phyloP scores from a whole-genome alignment of 1,284 basidiomycete genomes.

The Nidula niveotomentosa region DNA sequence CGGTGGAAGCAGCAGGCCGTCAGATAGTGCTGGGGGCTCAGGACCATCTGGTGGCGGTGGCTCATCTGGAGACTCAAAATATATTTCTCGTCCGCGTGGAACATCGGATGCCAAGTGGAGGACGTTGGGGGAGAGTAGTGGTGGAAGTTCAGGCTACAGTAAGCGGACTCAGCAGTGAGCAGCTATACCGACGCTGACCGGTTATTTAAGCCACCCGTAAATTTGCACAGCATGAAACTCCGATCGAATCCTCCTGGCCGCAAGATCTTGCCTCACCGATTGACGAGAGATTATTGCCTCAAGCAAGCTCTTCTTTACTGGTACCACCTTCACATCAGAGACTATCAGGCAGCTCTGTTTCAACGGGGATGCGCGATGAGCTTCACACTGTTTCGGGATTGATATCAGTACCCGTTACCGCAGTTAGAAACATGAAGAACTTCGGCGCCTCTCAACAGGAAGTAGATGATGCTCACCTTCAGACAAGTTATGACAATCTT shows the following conservation, averaged over 20 bases:
- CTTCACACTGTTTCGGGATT: no score
- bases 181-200: background rate
- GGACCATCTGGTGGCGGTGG: constrained; percentile 30
- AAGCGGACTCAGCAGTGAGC: constrained; percentile 7
- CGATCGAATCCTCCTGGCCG: background rate
- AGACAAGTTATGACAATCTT: no score
- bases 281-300: no score
- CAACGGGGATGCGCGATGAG: no score
- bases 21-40: constrained; percentile 40
- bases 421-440: no score
- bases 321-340: no score
- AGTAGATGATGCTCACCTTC: no score
- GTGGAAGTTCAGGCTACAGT: constrained; percentile 25
- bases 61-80: constrained; percentile 31
- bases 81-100: constrained; percentile 36
- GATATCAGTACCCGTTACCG: no score
- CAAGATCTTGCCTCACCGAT: background rate
- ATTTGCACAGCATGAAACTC: background rate
- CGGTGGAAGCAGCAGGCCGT: constrained; percentile 38
- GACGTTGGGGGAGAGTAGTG: constrained; percentile 18
- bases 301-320: no score
- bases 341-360: no score
- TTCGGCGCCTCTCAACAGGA: no score
- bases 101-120: constrained; percentile 41
- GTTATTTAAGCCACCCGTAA: background rate